phyloP scores from a whole-genome alignment of 164 flowering plant species.

The Protea cynaroides region DNA sequence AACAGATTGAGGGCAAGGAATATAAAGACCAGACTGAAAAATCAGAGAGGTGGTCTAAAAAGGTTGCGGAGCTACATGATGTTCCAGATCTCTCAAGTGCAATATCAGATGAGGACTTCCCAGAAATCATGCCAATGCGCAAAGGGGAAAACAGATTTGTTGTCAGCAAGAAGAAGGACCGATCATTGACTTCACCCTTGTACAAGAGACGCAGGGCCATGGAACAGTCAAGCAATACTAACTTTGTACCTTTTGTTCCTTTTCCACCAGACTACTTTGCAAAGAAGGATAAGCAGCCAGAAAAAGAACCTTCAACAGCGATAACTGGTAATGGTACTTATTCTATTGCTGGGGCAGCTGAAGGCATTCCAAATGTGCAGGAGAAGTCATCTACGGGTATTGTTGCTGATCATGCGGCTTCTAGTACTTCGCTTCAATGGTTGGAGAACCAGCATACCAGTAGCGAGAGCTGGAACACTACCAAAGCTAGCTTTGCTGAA shows the following conservation, averaged over 20 bases:
- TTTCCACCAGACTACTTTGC: slow-evolving; percentile 92
- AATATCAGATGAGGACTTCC: slow-evolving; percentile 73
- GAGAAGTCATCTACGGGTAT: slow-evolving; percentile 13
- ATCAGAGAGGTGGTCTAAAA: slow-evolving; percentile 76
- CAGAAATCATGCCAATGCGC: slow-evolving; percentile 84
- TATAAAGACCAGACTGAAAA: slow-evolving; percentile 44
- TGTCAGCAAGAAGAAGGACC: slow-evolving; percentile 75
- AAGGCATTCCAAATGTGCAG: slow-evolving; percentile 3
- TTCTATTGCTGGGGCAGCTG: slow-evolving; percentile 13
- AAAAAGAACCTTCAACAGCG: slow-evolving; percentile 15
- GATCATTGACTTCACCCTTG: slow-evolving; percentile 69
- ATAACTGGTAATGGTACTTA: slow-evolving; percentile 14
- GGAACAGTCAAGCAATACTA: slow-evolving; percentile 54
- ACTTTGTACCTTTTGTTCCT: slow-evolving; percentile 89
- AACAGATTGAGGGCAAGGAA: slow-evolving; percentile 19
- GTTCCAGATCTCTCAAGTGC: slow-evolving; percentile 49
- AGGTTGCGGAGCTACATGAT: slow-evolving; percentile 64
- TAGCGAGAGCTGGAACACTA: slow-evolving; percentile 15
- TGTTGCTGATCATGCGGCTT: slow-evolving; percentile 2
- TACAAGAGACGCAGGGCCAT: slow-evolving; percentile 59
- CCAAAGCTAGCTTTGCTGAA: slow-evolving; percentile 14
- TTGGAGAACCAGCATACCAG: slow-evolving; percentile 18
- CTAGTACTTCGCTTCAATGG: slow-evolving; percentile 2
- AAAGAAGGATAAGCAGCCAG: slow-evolving; percentile 45
- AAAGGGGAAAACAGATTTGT: slow-evolving; percentile 89